Evolutionary conservation across 2,329 filamentous ascomycete species (phyloP).

Genomic region (Aspergillus tamarii): DNA sequence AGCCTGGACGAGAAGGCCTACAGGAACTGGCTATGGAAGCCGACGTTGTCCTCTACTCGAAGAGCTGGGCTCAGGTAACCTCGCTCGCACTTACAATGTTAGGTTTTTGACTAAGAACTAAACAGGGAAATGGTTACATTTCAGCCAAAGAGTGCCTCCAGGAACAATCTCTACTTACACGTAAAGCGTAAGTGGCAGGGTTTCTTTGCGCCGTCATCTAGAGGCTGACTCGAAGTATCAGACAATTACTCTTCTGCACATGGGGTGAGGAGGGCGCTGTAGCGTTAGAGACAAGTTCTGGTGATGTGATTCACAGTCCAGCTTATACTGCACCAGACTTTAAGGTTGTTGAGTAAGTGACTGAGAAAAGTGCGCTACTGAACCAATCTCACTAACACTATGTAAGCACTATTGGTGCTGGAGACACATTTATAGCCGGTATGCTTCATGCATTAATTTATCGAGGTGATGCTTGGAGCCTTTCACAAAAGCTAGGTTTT

Average conservation of each 20-base stretch:
- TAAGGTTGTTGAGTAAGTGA: constrained; percentile 63
- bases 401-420: constrained; percentile 69
- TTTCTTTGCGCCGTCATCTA: background rate
- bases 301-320: constrained; percentile 44
- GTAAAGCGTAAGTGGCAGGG: constrained; percentile 49
- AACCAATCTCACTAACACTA: constrained; percentile 16
- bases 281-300: constrained; percentile 45
- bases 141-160: constrained; percentile 57
- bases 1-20: constrained; percentile 65
- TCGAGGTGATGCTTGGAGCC: constrained; percentile 53
- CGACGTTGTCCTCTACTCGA: constrained; percentile 75
- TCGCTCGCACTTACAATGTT: constrained; percentile 5
- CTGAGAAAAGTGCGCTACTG: background rate
- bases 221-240: constrained; percentile 24
- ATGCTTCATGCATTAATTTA: constrained; percentile 66
- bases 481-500: constrained; percentile 57
- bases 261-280: constrained; percentile 62
- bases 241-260: constrained; percentile 58
- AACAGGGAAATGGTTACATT: constrained; percentile 41
- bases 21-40: constrained; percentile 62
- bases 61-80: constrained; percentile 68
- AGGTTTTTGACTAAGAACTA: background rate
- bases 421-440: constrained; percentile 75
- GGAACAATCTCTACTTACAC: constrained; percentile 44
- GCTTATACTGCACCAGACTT: constrained; percentile 45